These are phyloP conservation scores for Ettlia oleoabundans DNA, from an alignment of 139 green algal genomes.

Conservation along the genomic window DNA sequence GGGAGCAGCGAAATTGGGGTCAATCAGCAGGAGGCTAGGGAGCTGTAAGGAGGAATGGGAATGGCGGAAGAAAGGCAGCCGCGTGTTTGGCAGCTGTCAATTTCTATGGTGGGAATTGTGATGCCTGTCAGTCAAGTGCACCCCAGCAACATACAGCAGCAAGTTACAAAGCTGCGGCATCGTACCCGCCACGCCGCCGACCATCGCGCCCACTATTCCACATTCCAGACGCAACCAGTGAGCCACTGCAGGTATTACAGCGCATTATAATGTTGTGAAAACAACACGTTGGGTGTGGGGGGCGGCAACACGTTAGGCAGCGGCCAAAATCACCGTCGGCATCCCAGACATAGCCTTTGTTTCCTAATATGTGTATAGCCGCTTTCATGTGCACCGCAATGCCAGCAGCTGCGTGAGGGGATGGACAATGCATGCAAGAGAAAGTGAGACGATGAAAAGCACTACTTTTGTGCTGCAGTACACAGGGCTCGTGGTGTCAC, in stretches of 20 bases:
- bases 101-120: too few species aligned
- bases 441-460: too few species aligned
- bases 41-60: neutral
- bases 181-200: constrained; percentile 55
- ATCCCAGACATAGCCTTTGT: constrained; percentile 50
- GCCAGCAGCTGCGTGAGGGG: neutral
- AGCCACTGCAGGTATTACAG: constrained; percentile 35
- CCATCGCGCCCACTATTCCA: constrained; percentile 57
- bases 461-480: too few species aligned
- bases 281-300: too few species aligned
- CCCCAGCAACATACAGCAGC: too few species aligned
- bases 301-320: neutral
- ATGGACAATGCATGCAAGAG: too few species aligned
- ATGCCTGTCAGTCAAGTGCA: too few species aligned
- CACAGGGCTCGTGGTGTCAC: too few species aligned
- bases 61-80: neutral
- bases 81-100: too few species aligned
- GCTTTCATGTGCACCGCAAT: neutral
- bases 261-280: neutral
- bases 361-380: constrained; percentile 33
- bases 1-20: neutral
- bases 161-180: neutral
- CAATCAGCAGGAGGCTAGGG: neutral
- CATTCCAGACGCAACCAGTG: constrained; percentile 41
- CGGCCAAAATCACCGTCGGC: constrained; percentile 41